Evolutionary conservation across 495 filamentous ascomycete species (phyloP).

Genomic region (Penicillium tannophilum): DNA sequence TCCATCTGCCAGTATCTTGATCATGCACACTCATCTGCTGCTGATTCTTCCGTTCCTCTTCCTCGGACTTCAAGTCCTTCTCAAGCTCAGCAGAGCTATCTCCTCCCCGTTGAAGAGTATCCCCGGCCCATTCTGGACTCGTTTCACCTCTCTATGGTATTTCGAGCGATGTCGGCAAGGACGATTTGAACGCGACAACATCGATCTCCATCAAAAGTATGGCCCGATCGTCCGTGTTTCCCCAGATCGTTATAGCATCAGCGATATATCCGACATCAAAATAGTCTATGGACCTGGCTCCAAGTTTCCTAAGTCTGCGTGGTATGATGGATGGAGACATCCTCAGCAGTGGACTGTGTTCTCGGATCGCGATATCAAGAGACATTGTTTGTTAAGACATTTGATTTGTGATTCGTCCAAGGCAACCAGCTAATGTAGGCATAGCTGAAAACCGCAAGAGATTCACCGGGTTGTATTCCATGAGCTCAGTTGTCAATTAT

Average conservation of each 20-base stretch:
- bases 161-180: constrained; percentile 45
- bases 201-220: constrained; percentile 43
- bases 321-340: constrained; percentile 44
- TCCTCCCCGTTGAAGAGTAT: constrained; percentile 44
- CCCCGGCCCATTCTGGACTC: constrained; percentile 55
- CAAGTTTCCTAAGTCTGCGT: constrained; percentile 42
- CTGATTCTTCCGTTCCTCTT: constrained; percentile 6
- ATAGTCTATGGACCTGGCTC: constrained; percentile 47
- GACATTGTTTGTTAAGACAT: constrained; percentile 33
- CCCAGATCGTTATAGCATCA: constrained; percentile 54
- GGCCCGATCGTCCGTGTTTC: constrained; percentile 50
- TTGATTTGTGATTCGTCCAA: not conserved
- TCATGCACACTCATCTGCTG: constrained; percentile 16
- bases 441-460: constrained; percentile 39
- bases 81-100: constrained; percentile 23
- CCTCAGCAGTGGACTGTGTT: constrained; percentile 44
- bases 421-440: not conserved
- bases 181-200: constrained; percentile 47
- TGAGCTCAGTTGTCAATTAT: constrained; percentile 56
- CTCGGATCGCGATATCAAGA: constrained; percentile 42
- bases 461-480: constrained; percentile 51
- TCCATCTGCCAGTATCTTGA: not conserved
- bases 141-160: constrained; percentile 60
- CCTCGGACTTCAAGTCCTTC: constrained; percentile 12
- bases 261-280: constrained; percentile 42